phyloP scores from a whole-genome alignment of 2,329 filamentous ascomycete species.

The Arachnomyces sp. region DNA sequence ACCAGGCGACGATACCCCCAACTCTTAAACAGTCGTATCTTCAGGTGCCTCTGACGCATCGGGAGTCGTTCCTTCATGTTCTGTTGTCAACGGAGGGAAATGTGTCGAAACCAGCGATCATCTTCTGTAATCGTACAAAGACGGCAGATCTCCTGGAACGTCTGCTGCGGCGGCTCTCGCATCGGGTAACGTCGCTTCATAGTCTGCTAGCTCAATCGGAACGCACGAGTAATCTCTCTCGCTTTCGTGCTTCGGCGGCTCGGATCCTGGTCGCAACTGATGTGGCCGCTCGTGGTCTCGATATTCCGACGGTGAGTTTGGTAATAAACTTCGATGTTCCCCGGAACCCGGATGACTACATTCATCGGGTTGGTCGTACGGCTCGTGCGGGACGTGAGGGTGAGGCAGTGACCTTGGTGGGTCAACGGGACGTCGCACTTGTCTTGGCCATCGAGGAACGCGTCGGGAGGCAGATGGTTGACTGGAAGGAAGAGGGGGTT shows the following conservation, averaged over 20 bases:
- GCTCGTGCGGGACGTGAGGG: conserved; percentile 81
- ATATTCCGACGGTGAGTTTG: conserved; percentile 83
- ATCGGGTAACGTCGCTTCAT: conserved; percentile 86
- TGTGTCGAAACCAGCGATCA: conserved; percentile 66
- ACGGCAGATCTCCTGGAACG: conserved; percentile 88
- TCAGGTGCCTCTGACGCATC: conserved; percentile 81
- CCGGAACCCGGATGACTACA: conserved; percentile 93
- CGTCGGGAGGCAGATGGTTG: conserved; percentile 68
- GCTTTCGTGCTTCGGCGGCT: conserved; percentile 83
- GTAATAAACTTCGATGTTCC: conserved; percentile 96
- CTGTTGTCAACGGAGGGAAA: conserved; percentile 75
- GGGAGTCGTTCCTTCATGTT: conserved; percentile 88
- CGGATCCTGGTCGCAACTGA: conserved; percentile 90
- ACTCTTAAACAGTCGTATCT: conserved; percentile 79
- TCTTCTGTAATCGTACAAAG: conserved; percentile 87
- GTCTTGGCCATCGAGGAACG: conserved; percentile 83
- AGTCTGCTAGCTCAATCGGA: conserved; percentile 78
- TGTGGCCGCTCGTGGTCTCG: conserved; percentile 85
- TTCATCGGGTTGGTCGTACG: conserved; percentile 91
- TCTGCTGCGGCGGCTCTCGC: conserved; percentile 72
- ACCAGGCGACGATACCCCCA: conserved; percentile 65
- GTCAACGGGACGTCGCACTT: conserved; percentile 84
- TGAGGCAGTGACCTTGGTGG: conserved; percentile 77
- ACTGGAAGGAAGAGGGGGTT: conserved; percentile 83
- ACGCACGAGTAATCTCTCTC: conserved; percentile 75